phyloP scores from a whole-genome alignment of 768 basidiomycete species.

The Pholiota conissans region DNA sequence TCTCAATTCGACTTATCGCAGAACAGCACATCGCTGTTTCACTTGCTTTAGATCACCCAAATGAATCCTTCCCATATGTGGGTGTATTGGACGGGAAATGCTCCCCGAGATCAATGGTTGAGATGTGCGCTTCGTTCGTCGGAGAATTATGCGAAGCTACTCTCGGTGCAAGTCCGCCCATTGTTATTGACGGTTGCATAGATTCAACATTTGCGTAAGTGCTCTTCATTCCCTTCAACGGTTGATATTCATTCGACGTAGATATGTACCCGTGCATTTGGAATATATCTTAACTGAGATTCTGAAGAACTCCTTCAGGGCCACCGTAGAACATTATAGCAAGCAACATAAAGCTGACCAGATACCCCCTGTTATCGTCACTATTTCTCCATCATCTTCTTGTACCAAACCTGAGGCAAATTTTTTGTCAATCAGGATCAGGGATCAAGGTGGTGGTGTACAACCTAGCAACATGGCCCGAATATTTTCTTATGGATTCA shows the following conservation, averaged over 20 bases:
- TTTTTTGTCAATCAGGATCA: slow-evolving; percentile 75
- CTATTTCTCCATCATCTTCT: slow-evolving; percentile 59
- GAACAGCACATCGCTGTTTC: slow-evolving; percentile 91
- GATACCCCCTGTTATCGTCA: slow-evolving; percentile 59
- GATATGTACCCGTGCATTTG: slow-evolving; percentile 87
- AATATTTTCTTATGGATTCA: slow-evolving; percentile 92
- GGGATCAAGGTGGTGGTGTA: slow-evolving; percentile 88
- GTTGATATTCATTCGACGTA: slow-evolving; percentile 25
- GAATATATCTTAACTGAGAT: slow-evolving; percentile 92
- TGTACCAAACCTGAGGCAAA: slow-evolving; percentile 28
- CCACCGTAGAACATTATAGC: slow-evolving; percentile 77
- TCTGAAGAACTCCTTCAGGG: slow-evolving; percentile 88
- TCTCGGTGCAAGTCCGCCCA: slow-evolving; percentile 65
- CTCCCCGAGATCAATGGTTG: slow-evolving; percentile 72
- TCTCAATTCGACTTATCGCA: slow-evolving; percentile 84
- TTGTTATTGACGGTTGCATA: slow-evolving; percentile 69
- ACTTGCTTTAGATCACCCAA: slow-evolving; percentile 52
- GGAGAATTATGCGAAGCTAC: slow-evolving; percentile 83
- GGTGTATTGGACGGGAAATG: slow-evolving; percentile 78
- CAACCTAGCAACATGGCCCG: slow-evolving; percentile 69
- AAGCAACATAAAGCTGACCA: slow-evolving; percentile 36
- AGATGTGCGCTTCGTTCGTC: slow-evolving; percentile 83
- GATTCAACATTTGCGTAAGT: slow-evolving; percentile 81
- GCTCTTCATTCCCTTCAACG: neutral
- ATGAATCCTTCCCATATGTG: slow-evolving; percentile 41